These are phyloP conservation scores for Chlamydomonas sphaeroides DNA, from an alignment of 139 green algal genomes.

Conservation along the genomic window DNA sequence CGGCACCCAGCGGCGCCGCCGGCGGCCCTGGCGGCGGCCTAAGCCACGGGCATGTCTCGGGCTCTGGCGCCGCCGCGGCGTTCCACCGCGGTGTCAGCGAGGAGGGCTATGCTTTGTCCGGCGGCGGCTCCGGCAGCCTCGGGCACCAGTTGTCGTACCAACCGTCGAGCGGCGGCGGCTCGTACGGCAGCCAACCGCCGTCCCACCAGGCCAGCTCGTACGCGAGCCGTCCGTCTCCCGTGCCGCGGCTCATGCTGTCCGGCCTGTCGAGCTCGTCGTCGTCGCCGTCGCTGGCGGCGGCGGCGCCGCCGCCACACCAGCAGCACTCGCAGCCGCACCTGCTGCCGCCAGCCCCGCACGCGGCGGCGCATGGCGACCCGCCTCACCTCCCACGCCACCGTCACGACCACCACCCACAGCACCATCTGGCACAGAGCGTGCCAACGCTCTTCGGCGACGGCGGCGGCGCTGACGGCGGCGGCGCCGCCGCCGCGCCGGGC, in stretches of 20 bases:
- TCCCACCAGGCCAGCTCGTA: background rate
- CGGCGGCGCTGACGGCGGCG: too few species aligned
- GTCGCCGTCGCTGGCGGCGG: background rate
- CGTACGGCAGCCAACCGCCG: too few species aligned
- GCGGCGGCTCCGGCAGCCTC: background rate
- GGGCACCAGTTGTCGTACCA: too few species aligned
- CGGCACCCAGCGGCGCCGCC: background rate
- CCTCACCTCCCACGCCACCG: background rate
- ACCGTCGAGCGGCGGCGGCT: too few species aligned
- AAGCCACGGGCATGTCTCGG: too few species aligned
- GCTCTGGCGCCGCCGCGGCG: too few species aligned
- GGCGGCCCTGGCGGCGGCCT: background rate
- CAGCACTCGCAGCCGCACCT: background rate
- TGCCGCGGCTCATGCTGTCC: background rate
- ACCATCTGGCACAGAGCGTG: background rate
- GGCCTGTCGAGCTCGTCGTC: background rate
- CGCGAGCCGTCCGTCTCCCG: background rate
- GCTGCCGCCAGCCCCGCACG: background rate
- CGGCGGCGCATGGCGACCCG: background rate
- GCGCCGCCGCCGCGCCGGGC: too few species aligned
- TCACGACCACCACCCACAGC: background rate
- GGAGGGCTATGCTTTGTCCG: background rate
- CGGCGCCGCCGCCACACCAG: background rate
- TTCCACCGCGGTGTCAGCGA: background rate
- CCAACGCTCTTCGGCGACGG: too few species aligned